Evolutionary conservation across 805 yeast genomes (phyloP).

Genomic region (Saccharomycopsis sp.): DNA sequence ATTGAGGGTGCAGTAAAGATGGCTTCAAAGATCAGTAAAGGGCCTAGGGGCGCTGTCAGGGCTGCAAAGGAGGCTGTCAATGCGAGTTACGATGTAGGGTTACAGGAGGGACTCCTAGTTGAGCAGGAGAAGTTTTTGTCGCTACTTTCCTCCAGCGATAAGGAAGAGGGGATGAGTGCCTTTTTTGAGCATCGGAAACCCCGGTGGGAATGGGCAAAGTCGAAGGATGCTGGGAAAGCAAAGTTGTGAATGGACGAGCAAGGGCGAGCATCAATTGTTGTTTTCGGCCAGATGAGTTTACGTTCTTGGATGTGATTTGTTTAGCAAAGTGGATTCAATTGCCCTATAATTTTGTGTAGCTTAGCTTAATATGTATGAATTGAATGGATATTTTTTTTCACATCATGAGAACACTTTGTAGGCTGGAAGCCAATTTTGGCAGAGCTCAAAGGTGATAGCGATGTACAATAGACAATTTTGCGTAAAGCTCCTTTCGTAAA

Average conservation of each 20-base stretch:
- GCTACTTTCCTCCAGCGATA: not conserved
- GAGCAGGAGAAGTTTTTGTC: not conserved
- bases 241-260: not conserved
- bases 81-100: slow-evolving; percentile 15
- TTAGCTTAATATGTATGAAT: too few relatives aligned
- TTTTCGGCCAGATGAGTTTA: too few relatives aligned
- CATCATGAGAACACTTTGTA: too few relatives aligned
- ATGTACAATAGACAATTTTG: too few relatives aligned
- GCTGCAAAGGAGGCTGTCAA: slow-evolving; percentile 43
- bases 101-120: not conserved
- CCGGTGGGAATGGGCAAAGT: slow-evolving; percentile 3
- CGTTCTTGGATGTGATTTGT: too few relatives aligned
- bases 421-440: too few relatives aligned
- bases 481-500: too few relatives aligned
- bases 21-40: slow-evolving; percentile 36
- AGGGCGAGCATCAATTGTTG: too few relatives aligned
- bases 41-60: slow-evolving; percentile 37
- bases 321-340: too few relatives aligned
- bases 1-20: slow-evolving; percentile 39
- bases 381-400: too few relatives aligned
- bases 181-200: slow-evolving; percentile 3
- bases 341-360: too few relatives aligned
- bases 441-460: too few relatives aligned
- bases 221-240: not conserved
- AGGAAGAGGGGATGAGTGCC: slow-evolving; percentile 9